A percentile compares a stretch with the other conserved stretches of the same genome.
These are phyloP conservation scores for Leccinellum rugosiceps DNA, from an alignment of 768 basidiomycete genomes.

Conservation along the genomic window DNA sequence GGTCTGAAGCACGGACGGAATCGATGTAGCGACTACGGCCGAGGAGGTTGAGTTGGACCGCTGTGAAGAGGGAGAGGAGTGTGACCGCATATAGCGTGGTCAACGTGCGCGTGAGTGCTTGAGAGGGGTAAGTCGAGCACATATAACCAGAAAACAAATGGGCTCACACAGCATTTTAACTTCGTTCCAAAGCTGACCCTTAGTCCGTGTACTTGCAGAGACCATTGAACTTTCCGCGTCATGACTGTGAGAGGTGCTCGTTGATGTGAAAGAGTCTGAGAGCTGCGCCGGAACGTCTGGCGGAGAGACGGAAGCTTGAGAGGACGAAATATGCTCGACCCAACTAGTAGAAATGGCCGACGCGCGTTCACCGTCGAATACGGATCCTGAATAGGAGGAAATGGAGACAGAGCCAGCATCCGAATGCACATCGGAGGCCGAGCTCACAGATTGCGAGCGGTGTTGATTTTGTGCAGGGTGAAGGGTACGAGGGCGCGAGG, in stretches of 20 bases:
- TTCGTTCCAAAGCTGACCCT: conserved; percentile 87
- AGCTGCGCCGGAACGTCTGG: conserved; percentile 21
- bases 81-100: conserved; percentile 85
- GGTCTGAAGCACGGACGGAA: conserved; percentile 59
- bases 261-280: conserved; percentile 41
- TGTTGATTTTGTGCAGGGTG: conserved; percentile 9
- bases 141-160: conserved; percentile 13
- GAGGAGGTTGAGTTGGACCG: conserved; percentile 81
- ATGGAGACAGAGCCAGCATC: conserved; percentile 42
- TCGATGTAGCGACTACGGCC: conserved; percentile 78
- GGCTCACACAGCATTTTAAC: conserved; percentile 77
- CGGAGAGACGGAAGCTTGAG: conserved; percentile 4
- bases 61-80: conserved; percentile 81
- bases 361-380: conserved; percentile 36
- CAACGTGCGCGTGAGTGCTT: conserved; percentile 85
- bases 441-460: conserved; percentile 35
- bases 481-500: conserved; percentile 22
- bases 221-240: conserved; percentile 2
- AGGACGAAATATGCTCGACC: conserved; percentile 39
- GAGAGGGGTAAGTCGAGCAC: conserved; percentile 1
- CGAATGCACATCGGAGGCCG: conserved; percentile 39
- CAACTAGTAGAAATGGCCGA: conserved; percentile 40
- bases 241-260: conserved; percentile 34
- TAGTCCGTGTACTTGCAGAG: conserved; percentile 44
- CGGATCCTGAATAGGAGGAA: conserved; percentile 38